These are phyloP conservation scores for Magnaporthiopsis poae DNA, from an alignment of 2,329 filamentous ascomycete species.

Conservation along the genomic window DNA sequence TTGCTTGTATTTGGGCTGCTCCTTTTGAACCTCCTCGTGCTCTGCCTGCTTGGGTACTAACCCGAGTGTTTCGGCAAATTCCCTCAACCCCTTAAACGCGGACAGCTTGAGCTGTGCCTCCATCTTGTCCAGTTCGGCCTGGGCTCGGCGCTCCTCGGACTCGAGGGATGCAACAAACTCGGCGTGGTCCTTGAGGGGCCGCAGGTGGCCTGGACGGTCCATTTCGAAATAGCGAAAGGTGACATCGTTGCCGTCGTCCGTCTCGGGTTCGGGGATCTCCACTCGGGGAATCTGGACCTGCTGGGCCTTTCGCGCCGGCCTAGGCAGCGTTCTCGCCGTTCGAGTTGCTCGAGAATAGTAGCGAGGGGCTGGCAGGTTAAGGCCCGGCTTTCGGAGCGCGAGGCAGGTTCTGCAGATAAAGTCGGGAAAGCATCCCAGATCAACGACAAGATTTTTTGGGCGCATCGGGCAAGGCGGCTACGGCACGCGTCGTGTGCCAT, in stretches of 20 bases:
- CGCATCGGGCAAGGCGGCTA: slow-evolving; percentile 3
- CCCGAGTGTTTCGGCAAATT: slow-evolving; percentile 17
- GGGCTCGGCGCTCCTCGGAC: slow-evolving; percentile 26
- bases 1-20: slow-evolving; percentile 15
- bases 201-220: slow-evolving; percentile 27
- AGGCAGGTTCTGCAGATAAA: slow-evolving; percentile 17
- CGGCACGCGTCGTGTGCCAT: slow-evolving; percentile 10
- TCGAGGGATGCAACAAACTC: slow-evolving; percentile 32
- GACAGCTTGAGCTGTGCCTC: slow-evolving; percentile 26
- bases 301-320: background rate
- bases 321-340: background rate
- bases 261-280: slow-evolving; percentile 1
- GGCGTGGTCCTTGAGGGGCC: slow-evolving; percentile 28
- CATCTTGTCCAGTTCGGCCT: slow-evolving; percentile 27
- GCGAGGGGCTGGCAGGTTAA: background rate
- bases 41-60: slow-evolving; percentile 1
- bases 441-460: slow-evolving; percentile 6
- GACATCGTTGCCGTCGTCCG: slow-evolving; percentile 13
- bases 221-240: slow-evolving; percentile 41
- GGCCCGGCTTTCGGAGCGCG: slow-evolving; percentile 10
- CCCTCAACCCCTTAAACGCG: slow-evolving; percentile 13
- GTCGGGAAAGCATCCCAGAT: slow-evolving; percentile 11
- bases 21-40: slow-evolving; percentile 15
- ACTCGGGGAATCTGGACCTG: background rate
- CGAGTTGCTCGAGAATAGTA: background rate